These are phyloP conservation scores for Aspergillus bombycis DNA, from an alignment of 2,329 filamentous ascomycete genomes.

Conservation along the genomic window DNA sequence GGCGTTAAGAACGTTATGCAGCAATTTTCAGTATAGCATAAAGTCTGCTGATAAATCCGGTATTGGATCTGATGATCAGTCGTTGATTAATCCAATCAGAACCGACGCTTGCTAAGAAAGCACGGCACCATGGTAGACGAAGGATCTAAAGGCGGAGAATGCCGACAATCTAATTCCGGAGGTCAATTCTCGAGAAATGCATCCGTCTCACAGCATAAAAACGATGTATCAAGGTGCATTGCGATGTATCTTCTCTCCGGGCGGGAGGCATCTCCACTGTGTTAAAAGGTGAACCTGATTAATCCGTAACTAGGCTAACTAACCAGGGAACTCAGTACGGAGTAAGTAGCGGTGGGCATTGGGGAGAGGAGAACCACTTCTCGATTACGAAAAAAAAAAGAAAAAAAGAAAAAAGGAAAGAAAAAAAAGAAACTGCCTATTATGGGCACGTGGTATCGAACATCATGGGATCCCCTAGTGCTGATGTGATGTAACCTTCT, in stretches of 20 bases:
- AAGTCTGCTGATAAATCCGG: background rate
- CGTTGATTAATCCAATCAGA: background rate
- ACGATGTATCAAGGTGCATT: background rate
- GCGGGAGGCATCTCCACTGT: no score
- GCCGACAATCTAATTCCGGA: background rate
- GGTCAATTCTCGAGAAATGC: background rate
- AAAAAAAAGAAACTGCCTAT: no score
- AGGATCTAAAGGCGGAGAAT: background rate
- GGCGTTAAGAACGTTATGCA: background rate
- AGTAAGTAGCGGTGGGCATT: no score
- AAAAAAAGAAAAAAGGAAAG: no score
- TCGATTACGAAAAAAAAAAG: no score
- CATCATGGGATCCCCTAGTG: background rate
- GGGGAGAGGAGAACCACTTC: no score
- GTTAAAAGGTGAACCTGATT: no score
- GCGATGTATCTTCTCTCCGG: background rate
- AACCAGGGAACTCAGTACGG: no score
- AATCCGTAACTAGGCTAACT: no score
- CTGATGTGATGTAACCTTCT: background rate
- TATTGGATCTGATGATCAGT: background rate
- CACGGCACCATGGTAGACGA: background rate
- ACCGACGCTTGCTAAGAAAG: background rate
- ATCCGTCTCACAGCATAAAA: background rate
- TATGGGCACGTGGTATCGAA: background rate
- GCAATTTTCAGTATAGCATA: background rate